Evolutionary conservation across 2,329 filamentous ascomycete species (phyloP), one percentile per base, ranked within the genome.

Genomic region (Hortaea werneckii): DNA sequence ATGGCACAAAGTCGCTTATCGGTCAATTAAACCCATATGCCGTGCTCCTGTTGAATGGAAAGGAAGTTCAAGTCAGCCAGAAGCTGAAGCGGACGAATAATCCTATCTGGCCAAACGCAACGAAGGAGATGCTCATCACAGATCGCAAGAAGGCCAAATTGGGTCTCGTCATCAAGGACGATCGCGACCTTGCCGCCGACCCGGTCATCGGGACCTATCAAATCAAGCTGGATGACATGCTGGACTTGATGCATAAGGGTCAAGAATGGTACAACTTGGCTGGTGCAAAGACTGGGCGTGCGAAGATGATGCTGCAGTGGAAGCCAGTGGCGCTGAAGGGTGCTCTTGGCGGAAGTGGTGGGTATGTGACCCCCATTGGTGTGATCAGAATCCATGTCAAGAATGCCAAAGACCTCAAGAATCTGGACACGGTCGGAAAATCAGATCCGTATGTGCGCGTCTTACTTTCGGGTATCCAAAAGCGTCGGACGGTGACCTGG

Each of bases 31-130:
- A 88, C 66, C 92, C 92, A 1, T 98, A 96, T 56, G 89, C 87
- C 7, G 75, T 82, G 29, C 75, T 98, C 42, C 76, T 95, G 39
- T 78, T 98, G 56, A 98, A 98, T 58, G 85, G 87, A 52, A 94
- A 92, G 67, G 84, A 94, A 62, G 77, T 96, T 4, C 88, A 95
- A 58, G 76, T 80, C 46, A 94, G 89, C 44, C 87, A 88, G 68
- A 94, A 89, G 66, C 77, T 95, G 58, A 98, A 96, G 76, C 83
- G 90, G 50, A 96, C 88, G 49, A 98, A 98, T 69, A 92, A 95
- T 58, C 92, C 92, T 6, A 89, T 98, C 58, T 98, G 89, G 83
- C 83, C 90, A 44, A 84, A 96, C 61, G 86, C 86, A 5, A 85
- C 82, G 55, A 95, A 95, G 68, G 92, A 98, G 62, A 80, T 98